These are phyloP conservation scores for Aspergillus jensenii DNA, from an alignment of 2,329 filamentous ascomycete species.

Conservation along the genomic window DNA sequence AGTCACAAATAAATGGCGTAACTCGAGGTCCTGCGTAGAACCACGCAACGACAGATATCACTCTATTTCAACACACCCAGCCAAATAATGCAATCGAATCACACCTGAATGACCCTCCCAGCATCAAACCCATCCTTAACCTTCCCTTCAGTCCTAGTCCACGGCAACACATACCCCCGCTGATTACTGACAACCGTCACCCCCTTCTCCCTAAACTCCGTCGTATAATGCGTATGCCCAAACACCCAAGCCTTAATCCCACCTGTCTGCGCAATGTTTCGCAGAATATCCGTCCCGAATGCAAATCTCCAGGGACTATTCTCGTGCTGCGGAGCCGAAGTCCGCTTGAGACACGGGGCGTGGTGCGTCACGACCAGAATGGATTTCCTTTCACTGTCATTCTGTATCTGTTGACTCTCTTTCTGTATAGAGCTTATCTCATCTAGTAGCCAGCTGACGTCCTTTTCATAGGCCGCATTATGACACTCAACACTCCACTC, in stretches of 20 bases:
- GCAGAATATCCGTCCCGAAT: slow-evolving; percentile 55
- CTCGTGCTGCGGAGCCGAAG: slow-evolving; percentile 51
- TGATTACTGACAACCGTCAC: slow-evolving; percentile 47
- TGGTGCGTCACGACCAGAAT: slow-evolving; percentile 59
- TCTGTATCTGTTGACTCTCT: background rate
- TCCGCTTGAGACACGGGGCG: slow-evolving; percentile 52
- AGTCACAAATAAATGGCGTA: too few species aligned
- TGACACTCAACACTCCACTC: slow-evolving; percentile 54
- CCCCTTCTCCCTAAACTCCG: slow-evolving; percentile 37
- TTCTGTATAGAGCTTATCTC: slow-evolving; percentile 32
- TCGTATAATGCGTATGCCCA: slow-evolving; percentile 48
- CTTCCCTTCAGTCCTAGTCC: slow-evolving; percentile 11
- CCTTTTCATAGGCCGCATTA: slow-evolving; percentile 48
- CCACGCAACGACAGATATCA: too few species aligned
- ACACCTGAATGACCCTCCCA: slow-evolving; percentile 15
- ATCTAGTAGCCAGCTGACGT: slow-evolving; percentile 52
- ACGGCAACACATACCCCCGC: slow-evolving; percentile 40
- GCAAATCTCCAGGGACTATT: slow-evolving; percentile 50
- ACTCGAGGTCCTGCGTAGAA: too few species aligned
- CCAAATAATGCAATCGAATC: background rate
- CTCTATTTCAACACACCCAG: too few species aligned
- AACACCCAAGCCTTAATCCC: slow-evolving; percentile 45
- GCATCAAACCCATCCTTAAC: slow-evolving; percentile 15
- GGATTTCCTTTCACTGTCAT: background rate
- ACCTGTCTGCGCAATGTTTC: slow-evolving; percentile 9